Evolutionary conservation across 352 stramenopile species (phyloP), one percentile per base, ranked within the genome.

Genomic region (Pythium plurisporium): DNA sequence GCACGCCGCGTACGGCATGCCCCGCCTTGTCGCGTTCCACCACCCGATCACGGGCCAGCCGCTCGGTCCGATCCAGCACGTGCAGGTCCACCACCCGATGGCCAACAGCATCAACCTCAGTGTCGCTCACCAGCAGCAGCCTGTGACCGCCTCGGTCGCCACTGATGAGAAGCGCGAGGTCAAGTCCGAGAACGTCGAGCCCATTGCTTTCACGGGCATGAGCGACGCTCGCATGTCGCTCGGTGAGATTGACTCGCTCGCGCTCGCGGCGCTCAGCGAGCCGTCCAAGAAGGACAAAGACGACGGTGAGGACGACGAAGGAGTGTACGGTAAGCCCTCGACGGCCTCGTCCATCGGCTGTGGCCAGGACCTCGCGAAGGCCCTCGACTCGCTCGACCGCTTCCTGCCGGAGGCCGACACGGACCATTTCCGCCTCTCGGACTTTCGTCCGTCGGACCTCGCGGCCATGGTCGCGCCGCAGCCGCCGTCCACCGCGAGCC

Each of bases 321-420:
- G 5, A 11, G 30, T 47, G 23, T 36, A 59, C 41, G 42, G 55
- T 26, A 61, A 62, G 52, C 44, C 48, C 15, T 62, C 51, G 10
- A 60, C 51, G n/a, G 59, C 59, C 15, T 65, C 59, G 50, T 65
- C 59, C 36, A 67, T 67, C 22, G 59, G 59, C 27, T 67, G 59
- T 23, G 59, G 46, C 9, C 74, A 87, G 65, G 74, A 85, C 67
- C 72, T 91, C 30, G 80, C 88, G 64, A 85, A 73, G 9, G 81
- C 79, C 4, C 79, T 91, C 44, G 78, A 91, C 47, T 91, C 78
- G 25, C 73, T 91, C 15, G 81, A 91, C 69, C 69, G 70, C 14
- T 74, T 90, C 14, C 59, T 90, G 0, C 79, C 79, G 0, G 80
- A 86, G 34, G 79, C 82, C n/a, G 72, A 85, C 52, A 69, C 75